Evolutionary conservation across 495 filamentous ascomycete genomes (phyloP).

Genomic region (Ramalina intermedia): DNA sequence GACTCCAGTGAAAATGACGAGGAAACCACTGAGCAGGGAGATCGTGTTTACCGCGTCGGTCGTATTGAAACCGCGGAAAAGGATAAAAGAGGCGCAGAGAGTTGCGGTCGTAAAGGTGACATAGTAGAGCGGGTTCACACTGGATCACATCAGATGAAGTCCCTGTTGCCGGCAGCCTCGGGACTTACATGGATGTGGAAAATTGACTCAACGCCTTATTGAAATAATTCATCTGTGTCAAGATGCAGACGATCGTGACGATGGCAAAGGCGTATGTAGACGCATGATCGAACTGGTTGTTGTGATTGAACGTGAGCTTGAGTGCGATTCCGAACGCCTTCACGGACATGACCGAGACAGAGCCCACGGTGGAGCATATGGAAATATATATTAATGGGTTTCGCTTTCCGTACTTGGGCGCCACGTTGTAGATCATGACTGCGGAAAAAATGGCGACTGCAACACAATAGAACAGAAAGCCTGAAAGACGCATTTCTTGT

Average conservation of each 20-base stretch:
- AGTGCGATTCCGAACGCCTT: conserved; percentile 96
- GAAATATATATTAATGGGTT: conserved; percentile 93
- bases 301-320: conserved; percentile 77
- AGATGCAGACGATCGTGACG: conserved; percentile 78
- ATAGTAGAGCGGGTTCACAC: conserved; percentile 96
- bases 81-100: conserved; percentile 88
- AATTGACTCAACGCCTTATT: conserved; percentile 97
- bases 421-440: conserved; percentile 92
- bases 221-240: conserved; percentile 99
- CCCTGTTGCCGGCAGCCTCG: neutral
- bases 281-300: conserved; percentile 87
- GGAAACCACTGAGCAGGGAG: conserved; percentile 82
- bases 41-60: conserved; percentile 86
- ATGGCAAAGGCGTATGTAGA: conserved; percentile 97
- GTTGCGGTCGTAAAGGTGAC: conserved; percentile 98
- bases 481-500: conserved; percentile 26
- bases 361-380: conserved; percentile 93
- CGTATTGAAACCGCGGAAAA: conserved; percentile 95
- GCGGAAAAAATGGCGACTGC: conserved; percentile 66
- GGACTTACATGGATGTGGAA: conserved; percentile 80
- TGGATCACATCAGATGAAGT: conserved; percentile 30
- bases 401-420: conserved; percentile 76
- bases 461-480: conserved; percentile 72
- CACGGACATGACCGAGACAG: conserved; percentile 94
- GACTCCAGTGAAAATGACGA: conserved; percentile 92